These are phyloP conservation scores for Microthyrium microscopicum DNA, from an alignment of 2,329 filamentous ascomycete species.

Conservation along the genomic window DNA sequence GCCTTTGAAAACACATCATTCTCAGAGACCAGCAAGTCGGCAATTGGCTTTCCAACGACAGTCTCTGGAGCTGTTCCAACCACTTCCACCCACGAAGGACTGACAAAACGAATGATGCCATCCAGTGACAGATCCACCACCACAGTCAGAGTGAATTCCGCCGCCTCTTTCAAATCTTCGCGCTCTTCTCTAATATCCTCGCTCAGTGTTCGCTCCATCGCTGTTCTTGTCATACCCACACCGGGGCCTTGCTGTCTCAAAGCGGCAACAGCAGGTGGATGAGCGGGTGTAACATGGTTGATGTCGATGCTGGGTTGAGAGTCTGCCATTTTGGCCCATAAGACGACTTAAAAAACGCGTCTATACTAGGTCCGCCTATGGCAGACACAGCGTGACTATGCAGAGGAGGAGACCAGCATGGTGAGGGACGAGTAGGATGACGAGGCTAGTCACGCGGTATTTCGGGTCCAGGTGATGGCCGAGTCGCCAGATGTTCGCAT, in stretches of 20 bases:
- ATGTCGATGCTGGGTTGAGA: neutral
- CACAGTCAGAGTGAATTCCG: conserved; percentile 89
- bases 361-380: too few relatives aligned
- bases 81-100: conserved; percentile 87
- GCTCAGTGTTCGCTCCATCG: conserved; percentile 51
- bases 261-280: conserved; percentile 6
- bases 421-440: too few relatives aligned
- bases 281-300: too few relatives aligned
- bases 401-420: too few relatives aligned
- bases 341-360: too few relatives aligned
- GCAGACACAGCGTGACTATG: too few relatives aligned
- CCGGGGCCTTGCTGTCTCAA: conserved; percentile 5
- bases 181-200: conserved; percentile 85
- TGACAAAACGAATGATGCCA: conserved; percentile 86
- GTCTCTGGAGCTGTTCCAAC: conserved; percentile 62
- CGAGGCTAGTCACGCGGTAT: too few relatives aligned
- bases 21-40: conserved; percentile 57
- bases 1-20: conserved; percentile 73
- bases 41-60: conserved; percentile 60
- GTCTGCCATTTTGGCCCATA: conserved; percentile 1
- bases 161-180: conserved; percentile 85
- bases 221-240: conserved; percentile 5
- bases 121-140: conserved; percentile 89
- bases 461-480: too few relatives aligned
- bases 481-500: too few relatives aligned